Base-by-base conservation (phyloP, 1,284 basidiomycete genomes). In the Ganoderma resinaceum region DNA sequence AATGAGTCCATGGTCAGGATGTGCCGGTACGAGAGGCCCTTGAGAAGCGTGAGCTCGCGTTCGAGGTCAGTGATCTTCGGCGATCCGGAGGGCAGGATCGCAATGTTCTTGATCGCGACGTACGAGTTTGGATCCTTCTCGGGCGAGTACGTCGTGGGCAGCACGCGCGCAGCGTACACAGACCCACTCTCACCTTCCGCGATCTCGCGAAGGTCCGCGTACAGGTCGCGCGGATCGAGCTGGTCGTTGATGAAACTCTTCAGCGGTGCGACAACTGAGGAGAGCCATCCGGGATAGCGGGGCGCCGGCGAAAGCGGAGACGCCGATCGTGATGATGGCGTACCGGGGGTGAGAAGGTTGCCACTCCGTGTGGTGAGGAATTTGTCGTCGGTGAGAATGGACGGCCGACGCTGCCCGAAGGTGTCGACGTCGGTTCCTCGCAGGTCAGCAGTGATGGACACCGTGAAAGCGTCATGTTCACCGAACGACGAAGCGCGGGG, bases 171-270 rank as follows among this genome's bases (percentile, higher is more conserved):
- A 29, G 88, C 85, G 75, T 83, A 94, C 26, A 94, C 91, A 3
- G 86, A 89, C 2, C 93, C 93, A 60, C 87, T 91, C 74, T 93
- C 92, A 55, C 93, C 92, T 77, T 94, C 90, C 0, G 92, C 92
- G 40, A 94, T 90, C 79, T 93, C 92, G 61, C 85, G 85, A 58
- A 93, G 79, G 71, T 92, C 87, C 6, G 83, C 78, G 77, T 90
- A 94, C 66, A 87, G 83, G 1, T 86, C 83, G 11, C 85, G 81
- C 4, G 92, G 92, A 73, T 92, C 86, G 26, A 86, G 76, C 0
- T 81, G 77, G 63, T 88, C 85, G 72, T 90, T 85, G 73, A 94
- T 90, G 76, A 89, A 91, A 38, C 85, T 83, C 61, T 86, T 84
- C 18, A 94, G 78, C 2, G 90, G 90, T 5, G 82, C 81, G n/a